These are phyloP conservation scores for Xerocomus amazonicus DNA, from an alignment of 1,284 basidiomycete genomes.

Conservation along the genomic window DNA sequence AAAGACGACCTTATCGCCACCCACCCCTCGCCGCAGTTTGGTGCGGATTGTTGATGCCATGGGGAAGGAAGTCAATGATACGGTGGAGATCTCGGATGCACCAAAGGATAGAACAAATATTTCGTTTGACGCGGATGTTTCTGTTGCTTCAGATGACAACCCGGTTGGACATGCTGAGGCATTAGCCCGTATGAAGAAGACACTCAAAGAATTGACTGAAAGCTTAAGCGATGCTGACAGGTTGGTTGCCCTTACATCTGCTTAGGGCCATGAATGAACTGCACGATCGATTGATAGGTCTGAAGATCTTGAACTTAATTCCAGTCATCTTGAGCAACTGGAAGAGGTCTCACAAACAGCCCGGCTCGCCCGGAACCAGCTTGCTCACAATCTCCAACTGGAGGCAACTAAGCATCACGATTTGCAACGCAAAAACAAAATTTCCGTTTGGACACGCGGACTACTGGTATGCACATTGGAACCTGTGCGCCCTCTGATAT, in stretches of 20 bases:
- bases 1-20: constrained; percentile 9
- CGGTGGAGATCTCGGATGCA: constrained; percentile 29
- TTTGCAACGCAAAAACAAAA: constrained; percentile 10
- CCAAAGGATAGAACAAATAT: constrained; percentile 13
- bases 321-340: constrained; percentile 47
- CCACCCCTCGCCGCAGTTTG: constrained; percentile 39
- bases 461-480: constrained; percentile 19
- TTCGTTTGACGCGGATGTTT: constrained; percentile 28
- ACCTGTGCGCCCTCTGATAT: neutral
- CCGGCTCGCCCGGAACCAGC: constrained; percentile 43
- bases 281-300: constrained; percentile 29
- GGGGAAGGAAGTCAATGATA: constrained; percentile 52
- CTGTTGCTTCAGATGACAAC: constrained; percentile 24
- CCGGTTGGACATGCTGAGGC: constrained; percentile 49
- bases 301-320: constrained; percentile 37
- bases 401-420: constrained; percentile 23
- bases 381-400: constrained; percentile 42
- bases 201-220: constrained; percentile 52
- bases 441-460: constrained; percentile 11
- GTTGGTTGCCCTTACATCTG: constrained; percentile 34
- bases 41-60: constrained; percentile 66
- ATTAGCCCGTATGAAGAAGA: constrained; percentile 51
- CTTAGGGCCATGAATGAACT: constrained; percentile 9
- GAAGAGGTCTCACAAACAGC: constrained; percentile 53
- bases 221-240: constrained; percentile 54